phyloP scores from a whole-genome alignment of 176 grass and related monocot species.

The Oryza longistaminata region DNA sequence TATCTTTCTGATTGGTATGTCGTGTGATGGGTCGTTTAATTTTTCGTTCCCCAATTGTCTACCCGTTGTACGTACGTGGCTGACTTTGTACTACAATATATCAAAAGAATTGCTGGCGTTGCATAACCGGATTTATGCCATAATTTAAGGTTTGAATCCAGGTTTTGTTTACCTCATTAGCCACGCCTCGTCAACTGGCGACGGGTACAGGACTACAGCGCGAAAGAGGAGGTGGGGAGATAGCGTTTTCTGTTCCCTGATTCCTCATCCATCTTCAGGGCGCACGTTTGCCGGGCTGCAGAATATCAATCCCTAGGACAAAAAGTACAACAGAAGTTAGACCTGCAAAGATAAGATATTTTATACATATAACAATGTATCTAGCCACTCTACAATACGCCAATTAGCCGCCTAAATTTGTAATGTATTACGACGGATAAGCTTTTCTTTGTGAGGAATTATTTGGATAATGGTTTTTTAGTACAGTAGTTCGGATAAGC shows the following conservation, averaged over 20 bases:
- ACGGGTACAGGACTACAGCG: conserved; percentile 9
- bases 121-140: neutral
- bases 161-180: neutral
- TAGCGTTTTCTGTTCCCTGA: conserved; percentile 30
- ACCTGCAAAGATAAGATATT: conserved; percentile 38
- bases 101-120: neutral
- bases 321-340: conserved; percentile 21
- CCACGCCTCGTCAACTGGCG: conserved; percentile 6
- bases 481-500: conserved; percentile 27
- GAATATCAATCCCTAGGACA: conserved; percentile 7
- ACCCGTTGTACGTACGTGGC: neutral
- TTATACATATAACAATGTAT: neutral
- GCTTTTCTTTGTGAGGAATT: conserved; percentile 10
- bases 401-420: conserved; percentile 14
- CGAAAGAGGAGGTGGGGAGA: conserved; percentile 19
- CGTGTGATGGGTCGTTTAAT: neutral
- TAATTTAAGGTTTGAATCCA: neutral
- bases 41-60: neutral
- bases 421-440: conserved; percentile 37
- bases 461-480: conserved; percentile 35
- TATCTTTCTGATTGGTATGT: neutral
- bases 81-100: neutral
- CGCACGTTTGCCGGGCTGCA: conserved; percentile 35
- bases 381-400: conserved; percentile 20
- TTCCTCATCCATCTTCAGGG: conserved; percentile 4